Conservation (phyloP, 208 protist species). For the Leishmania braziliensis region DNA sequence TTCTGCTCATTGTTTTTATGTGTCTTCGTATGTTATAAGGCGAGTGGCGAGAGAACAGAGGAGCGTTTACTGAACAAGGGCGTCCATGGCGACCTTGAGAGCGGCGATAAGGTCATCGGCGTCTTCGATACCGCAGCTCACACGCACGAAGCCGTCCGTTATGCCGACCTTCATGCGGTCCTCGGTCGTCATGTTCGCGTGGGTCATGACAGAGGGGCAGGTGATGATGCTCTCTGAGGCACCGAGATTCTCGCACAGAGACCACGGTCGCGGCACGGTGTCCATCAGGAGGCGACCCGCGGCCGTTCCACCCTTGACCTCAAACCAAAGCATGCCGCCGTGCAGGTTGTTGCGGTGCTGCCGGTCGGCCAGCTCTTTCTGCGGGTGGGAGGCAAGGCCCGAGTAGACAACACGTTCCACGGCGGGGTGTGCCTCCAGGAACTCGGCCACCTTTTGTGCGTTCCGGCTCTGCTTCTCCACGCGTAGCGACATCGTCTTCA, state of each 20-base stretch:
- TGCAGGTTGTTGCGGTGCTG: conserved; percentile 88
- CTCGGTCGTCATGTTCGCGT: conserved; percentile 94
- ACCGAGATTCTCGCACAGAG: conserved; percentile 94
- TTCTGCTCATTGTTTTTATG: neutral
- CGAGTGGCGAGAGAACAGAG: neutral
- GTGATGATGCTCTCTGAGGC: conserved; percentile 95
- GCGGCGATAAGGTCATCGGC: conserved; percentile 90
- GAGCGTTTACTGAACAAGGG: conserved; percentile 29
- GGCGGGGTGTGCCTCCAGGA: conserved; percentile 73
- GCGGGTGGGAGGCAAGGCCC: conserved; percentile 91
- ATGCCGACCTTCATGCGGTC: conserved; percentile 93
- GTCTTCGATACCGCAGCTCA: conserved; percentile 96
- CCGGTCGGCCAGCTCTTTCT: conserved; percentile 94
- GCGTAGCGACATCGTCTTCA: conserved; percentile 95
- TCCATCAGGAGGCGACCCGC: conserved; percentile 82
- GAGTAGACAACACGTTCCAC: conserved; percentile 93
- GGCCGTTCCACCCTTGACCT: conserved; percentile 80
- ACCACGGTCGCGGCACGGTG: conserved; percentile 84
- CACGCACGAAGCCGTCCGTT: conserved; percentile 93
- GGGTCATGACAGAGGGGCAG: conserved; percentile 96
- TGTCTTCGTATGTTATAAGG: neutral
- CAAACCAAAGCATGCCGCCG: conserved; percentile 94
- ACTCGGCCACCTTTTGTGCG: conserved; percentile 91
- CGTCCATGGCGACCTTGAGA: conserved; percentile 89
- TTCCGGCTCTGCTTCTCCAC: conserved; percentile 92